Conservation (phyloP, 305 asterid genomes). For the Solanum hybrid region DNA sequence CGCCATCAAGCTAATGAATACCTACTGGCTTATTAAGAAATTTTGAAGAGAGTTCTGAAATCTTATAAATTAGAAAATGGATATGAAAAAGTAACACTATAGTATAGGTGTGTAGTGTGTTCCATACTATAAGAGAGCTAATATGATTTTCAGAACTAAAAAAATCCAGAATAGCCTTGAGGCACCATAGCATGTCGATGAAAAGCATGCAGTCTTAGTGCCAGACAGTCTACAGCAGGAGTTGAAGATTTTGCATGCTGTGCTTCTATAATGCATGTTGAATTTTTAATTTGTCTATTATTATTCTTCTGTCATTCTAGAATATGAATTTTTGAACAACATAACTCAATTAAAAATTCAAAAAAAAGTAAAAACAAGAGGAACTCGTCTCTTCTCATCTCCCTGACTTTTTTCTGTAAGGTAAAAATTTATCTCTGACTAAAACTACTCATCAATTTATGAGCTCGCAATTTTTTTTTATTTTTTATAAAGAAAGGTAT, state of each 20-base stretch:
- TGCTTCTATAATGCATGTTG: neutral
- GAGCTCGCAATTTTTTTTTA: neutral
- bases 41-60: neutral
- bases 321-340: neutral
- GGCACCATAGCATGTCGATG: neutral
- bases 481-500: neutral
- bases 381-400: neutral
- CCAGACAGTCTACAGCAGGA: neutral
- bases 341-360: neutral
- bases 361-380: neutral
- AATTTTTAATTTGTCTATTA: neutral
- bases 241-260: neutral
- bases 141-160: neutral
- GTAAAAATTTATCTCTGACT: neutral
- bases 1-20: neutral
- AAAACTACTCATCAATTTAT: neutral
- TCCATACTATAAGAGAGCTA: neutral
- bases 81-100: neutral
- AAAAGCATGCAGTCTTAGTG: neutral
- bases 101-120: neutral
- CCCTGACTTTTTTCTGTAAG: neutral
- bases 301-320: neutral
- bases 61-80: neutral
- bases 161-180: neutral
- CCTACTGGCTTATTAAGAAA: neutral